phyloP scores from a whole-genome alignment of 2,329 filamentous ascomycete genomes.

The Penicillium brevicompactum region DNA sequence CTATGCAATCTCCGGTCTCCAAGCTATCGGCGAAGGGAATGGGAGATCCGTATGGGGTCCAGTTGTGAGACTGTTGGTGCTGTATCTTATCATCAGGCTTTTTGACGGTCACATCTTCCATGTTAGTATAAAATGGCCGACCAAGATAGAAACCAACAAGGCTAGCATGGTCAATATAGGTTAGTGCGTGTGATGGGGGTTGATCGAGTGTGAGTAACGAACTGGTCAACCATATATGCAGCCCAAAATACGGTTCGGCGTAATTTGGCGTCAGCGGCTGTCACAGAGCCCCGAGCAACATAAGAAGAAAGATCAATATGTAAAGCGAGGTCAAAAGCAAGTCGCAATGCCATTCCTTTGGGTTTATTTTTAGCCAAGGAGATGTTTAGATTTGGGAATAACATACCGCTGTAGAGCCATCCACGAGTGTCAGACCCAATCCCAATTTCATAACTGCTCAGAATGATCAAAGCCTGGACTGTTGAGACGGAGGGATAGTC shows the following conservation, averaged over 20 bases:
- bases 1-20: neutral
- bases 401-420: constrained; percentile 46
- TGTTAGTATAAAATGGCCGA: constrained; percentile 38
- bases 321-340: constrained; percentile 39
- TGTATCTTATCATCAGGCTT: constrained; percentile 25
- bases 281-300: constrained; percentile 16
- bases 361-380: neutral
- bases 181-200: neutral
- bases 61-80: constrained; percentile 12
- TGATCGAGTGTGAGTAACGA: neutral
- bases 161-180: constrained; percentile 7
- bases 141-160: constrained; percentile 41
- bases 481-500: constrained; percentile 48
- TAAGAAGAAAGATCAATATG: constrained; percentile 27
- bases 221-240: constrained; percentile 35
- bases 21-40: neutral
- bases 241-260: constrained; percentile 43
- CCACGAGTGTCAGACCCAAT: constrained; percentile 41
- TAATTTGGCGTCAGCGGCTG: constrained; percentile 21
- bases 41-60: constrained; percentile 22
- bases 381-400: neutral
- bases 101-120: constrained; percentile 37
- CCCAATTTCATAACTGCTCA: constrained; percentile 45
- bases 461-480: constrained; percentile 45
- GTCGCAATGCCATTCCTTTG: constrained; percentile 38